Percentiles rank a stretch among this genome's conserved stretches.
These are phyloP conservation scores for Zymoseptoria tritici DNA, from an alignment of 2,329 filamentous ascomycete species.

Conservation along the genomic window DNA sequence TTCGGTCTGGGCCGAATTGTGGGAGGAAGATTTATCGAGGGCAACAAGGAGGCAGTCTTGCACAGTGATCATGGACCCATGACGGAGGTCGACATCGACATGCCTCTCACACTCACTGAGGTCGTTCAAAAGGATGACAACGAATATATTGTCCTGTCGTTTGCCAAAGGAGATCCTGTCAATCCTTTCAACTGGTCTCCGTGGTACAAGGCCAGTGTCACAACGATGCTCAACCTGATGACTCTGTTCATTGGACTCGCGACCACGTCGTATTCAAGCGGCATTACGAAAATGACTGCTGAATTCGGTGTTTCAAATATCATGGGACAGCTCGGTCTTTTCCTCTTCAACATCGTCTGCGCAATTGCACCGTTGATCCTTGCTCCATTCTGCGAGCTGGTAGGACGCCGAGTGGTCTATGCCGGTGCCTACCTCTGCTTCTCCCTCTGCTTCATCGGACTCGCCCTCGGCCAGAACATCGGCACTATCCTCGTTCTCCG, in stretches of 20 bases:
- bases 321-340: conserved; percentile 44
- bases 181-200: conserved; percentile 47
- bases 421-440: conserved; percentile 42
- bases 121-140: conserved; percentile 37
- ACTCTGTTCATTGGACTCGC: conserved; percentile 48
- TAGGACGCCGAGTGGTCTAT: conserved; percentile 43
- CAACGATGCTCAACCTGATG: conserved; percentile 44
- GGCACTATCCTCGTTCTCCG: conserved; percentile 43
- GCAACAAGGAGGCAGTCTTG: conserved; percentile 28
- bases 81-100: conserved; percentile 41
- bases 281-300: conserved; percentile 40
- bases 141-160: conserved; percentile 42
- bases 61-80: conserved; percentile 32
- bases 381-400: conserved; percentile 45
- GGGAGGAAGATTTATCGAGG: conserved; percentile 34
- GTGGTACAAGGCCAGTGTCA: conserved; percentile 41
- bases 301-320: conserved; percentile 39
- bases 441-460: conserved; percentile 42
- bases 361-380: conserved; percentile 43
- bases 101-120: conserved; percentile 43
- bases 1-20: conserved; percentile 30
- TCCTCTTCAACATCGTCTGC: conserved; percentile 45
- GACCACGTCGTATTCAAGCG: conserved; percentile 48
- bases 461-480: conserved; percentile 43
- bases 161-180: conserved; percentile 40